These are phyloP conservation scores for Geranium incanum DNA, from an alignment of 441 rosid genomes.

Conservation along the genomic window DNA sequence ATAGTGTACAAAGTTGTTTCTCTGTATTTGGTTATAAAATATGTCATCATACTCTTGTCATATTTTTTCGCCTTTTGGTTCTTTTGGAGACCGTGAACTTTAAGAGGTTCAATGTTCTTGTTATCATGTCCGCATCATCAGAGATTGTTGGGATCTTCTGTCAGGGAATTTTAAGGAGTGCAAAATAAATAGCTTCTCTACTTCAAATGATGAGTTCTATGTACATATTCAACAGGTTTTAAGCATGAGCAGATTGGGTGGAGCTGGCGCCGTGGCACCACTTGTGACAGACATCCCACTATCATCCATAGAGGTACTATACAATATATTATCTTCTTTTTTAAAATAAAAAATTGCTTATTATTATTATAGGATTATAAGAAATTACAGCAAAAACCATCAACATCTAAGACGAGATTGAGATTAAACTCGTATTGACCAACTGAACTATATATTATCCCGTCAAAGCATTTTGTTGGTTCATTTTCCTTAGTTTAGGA, in stretches of 20 bases:
- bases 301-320: slow-evolving; percentile 75
- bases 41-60: background rate
- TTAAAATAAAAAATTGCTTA: no score
- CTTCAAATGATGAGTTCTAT: background rate
- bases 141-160: no score
- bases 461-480: background rate
- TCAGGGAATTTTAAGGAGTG: background rate
- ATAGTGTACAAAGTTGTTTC: no score
- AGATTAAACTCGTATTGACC: no score
- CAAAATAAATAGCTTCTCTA: background rate
- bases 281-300: slow-evolving; percentile 89
- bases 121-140: background rate
- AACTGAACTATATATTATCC: no score
- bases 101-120: background rate
- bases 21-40: background rate
- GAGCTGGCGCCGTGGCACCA: slow-evolving; percentile 96
- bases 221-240: slow-evolving; percentile 53
- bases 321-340: slow-evolving; percentile 7
- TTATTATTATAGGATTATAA: no score
- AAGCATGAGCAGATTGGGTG: slow-evolving; percentile 98
- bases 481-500: background rate
- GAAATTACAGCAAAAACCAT: no score
- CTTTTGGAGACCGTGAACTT: background rate
- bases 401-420: no score
- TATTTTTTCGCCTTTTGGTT: background rate